A percentile compares a stretch with the other conserved stretches of the same genome.
Conservation (phyloP, 1,139 yeast species). For the Pichia sp. region DNA sequence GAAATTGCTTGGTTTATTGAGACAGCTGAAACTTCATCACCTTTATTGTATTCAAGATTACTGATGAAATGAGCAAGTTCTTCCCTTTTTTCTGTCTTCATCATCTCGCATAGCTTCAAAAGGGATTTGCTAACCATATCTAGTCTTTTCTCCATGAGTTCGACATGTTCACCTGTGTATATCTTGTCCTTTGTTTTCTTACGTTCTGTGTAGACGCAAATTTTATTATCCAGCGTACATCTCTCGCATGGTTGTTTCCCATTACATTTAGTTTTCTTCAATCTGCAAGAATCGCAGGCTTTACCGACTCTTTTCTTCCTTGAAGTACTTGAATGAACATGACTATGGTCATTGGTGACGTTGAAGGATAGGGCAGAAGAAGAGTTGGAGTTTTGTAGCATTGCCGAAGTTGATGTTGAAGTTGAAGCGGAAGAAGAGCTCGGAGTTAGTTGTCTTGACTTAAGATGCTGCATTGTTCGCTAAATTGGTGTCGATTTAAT, state of each 20-base stretch:
- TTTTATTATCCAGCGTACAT: constrained; percentile 62
- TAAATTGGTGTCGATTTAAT: no score
- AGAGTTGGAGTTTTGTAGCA: background rate
- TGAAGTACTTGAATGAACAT: no score
- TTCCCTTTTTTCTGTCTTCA: constrained; percentile 25
- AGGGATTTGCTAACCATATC: constrained; percentile 54
- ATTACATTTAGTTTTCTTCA: constrained; percentile 65
- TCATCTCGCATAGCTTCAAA: constrained; percentile 32
- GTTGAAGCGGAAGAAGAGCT: no score
- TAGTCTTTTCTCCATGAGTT: constrained; percentile 59
- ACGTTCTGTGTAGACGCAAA: constrained; percentile 69
- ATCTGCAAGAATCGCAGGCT: constrained; percentile 75
- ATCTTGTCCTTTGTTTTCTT: constrained; percentile 53
- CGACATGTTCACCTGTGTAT: constrained; percentile 63
- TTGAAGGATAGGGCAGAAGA: background rate
- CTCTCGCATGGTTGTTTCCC: constrained; percentile 72
- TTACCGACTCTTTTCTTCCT: constrained; percentile 66
- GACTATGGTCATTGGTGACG: no score
- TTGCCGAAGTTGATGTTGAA: background rate
- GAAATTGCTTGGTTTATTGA: constrained; percentile 47
- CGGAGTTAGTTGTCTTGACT: no score
- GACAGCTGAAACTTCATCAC: constrained; percentile 24
- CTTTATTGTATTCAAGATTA: constrained; percentile 14
- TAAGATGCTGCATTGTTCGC: no score
- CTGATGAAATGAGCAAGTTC: constrained; percentile 16